Evolutionary conservation across 192 early-diverging fungal species (phyloP).

Genomic region (Mortierella hygrophila): DNA sequence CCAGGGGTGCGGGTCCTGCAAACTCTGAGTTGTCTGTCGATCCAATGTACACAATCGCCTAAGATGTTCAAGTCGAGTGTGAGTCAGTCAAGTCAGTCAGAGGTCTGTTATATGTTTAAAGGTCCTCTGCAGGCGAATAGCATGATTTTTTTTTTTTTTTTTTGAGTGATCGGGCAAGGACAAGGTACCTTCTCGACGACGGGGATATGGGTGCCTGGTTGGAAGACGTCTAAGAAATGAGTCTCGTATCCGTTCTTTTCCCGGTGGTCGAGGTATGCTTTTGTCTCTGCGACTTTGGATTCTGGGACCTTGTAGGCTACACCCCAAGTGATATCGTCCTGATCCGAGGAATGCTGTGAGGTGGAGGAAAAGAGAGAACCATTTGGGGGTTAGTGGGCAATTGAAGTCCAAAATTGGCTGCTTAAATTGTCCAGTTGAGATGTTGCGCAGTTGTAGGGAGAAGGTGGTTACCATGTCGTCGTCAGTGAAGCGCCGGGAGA

Average conservation of each 20-base stretch:
- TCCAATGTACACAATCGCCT: constrained; percentile 87
- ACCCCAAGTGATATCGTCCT: constrained; percentile 80
- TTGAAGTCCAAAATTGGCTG: neutral
- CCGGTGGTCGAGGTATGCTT: constrained; percentile 83
- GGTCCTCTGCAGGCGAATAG: neutral
- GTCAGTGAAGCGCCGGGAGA: constrained; percentile 58
- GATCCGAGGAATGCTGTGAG: constrained; percentile 44
- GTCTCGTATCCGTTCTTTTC: constrained; percentile 92
- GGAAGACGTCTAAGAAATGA: constrained; percentile 73
- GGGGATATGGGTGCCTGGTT: constrained; percentile 37
- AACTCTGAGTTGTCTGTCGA: constrained; percentile 83
- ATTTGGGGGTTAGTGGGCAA: neutral
- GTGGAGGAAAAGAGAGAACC: neutral
- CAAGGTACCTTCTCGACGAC: constrained; percentile 67
- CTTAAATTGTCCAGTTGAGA: neutral
- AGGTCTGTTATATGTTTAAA: neutral
- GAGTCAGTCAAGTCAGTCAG: no score
- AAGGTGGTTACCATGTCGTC: constrained; percentile 61
- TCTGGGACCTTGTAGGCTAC: constrained; percentile 84
- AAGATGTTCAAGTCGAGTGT: neutral
- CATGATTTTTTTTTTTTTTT: neutral
- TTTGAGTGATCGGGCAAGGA: neutral
- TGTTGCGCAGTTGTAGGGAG: neutral
- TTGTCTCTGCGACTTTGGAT: constrained; percentile 73
- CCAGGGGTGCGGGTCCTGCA: constrained; percentile 73